Evolutionary conservation across 2,329 filamentous ascomycete species (phyloP), one percentile per base, ranked within the genome.

Genomic region (Rutstroemia sp.): DNA sequence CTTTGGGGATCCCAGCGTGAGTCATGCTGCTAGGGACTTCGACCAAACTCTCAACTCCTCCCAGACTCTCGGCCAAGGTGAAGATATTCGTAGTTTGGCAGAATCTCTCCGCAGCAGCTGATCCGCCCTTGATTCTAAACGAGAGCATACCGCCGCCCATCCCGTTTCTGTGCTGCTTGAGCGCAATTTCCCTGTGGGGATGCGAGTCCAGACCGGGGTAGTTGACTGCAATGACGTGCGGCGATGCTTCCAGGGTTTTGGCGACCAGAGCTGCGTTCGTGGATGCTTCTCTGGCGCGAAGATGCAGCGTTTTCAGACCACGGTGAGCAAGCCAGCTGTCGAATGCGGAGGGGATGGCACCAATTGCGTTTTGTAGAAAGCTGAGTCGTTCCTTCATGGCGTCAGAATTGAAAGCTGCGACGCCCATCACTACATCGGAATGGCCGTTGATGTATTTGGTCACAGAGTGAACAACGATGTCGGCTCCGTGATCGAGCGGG

Each of bases 381-480:
- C 83, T 78, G 21, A 99, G 82, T 44, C 89, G 84, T 61, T 86
- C 77, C 69, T 85, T 84, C 64, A 99, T 79, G 17, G 83, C 80
- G 56, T 90, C 84, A 30, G 87, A 88, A 80, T 96, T 97, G 81
- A 95, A 95, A 51, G 94, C 94, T 48, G 91, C 92, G 30, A 94
- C 88, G 63, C 94, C 94, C 94, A 99, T 99, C 67, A 97, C 86
- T 8, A 99, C 94, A 72, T 99, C 94, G 70, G 84, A 82, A 77
- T 99, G 94, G 51, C 94, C 94, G 72, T 97, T 97, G 77, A 99
- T 97, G 76, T 97, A 99, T 76, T 99, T 99, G 46, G 94, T 99
- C 56, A 99, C 94, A 55, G 86, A 92, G 79, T 97, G 92, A 45
- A 97, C 88, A 64, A 97, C 86, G 60, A 96, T 95, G 8, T 99